These are phyloP conservation scores for Leccinum subrobustum DNA, from an alignment of 1,284 basidiomycete genomes.

Conservation along the genomic window DNA sequence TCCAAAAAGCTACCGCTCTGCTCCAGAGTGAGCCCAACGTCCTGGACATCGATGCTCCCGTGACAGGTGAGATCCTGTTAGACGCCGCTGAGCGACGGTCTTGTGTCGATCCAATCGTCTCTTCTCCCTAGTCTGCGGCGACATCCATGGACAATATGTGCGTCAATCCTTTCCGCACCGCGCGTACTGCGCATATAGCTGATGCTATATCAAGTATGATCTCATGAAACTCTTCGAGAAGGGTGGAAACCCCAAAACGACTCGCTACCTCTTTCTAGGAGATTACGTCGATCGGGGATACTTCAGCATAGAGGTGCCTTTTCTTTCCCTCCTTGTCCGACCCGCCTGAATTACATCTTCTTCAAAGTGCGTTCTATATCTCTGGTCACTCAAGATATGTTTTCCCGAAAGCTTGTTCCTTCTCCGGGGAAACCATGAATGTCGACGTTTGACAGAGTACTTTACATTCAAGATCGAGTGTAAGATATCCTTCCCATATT, in stretches of 20 bases:
- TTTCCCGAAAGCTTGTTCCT: conserved; percentile 88
- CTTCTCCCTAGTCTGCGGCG: conserved; percentile 70
- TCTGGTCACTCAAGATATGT: conserved; percentile 89
- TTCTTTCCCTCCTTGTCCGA: neutral
- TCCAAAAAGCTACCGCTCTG: conserved; percentile 76
- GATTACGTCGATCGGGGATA: conserved; percentile 95
- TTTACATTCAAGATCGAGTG: conserved; percentile 91
- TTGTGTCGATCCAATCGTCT: conserved; percentile 7
- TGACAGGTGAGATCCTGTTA: conserved; percentile 63
- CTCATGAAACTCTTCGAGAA: conserved; percentile 95
- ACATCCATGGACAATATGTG: conserved; percentile 83
- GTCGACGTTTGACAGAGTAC: conserved; percentile 83
- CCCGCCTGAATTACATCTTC: conserved; percentile 3
- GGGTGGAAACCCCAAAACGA: conserved; percentile 89
- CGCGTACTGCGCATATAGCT: conserved; percentile 16
- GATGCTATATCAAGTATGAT: conserved; percentile 61
- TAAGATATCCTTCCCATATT: conserved; percentile 29
- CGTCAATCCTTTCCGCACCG: conserved; percentile 32
- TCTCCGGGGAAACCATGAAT: conserved; percentile 90
- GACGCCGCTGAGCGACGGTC: neutral
- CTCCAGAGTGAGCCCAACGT: conserved; percentile 80
- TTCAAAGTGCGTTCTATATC: conserved; percentile 80
- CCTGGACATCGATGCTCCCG: conserved; percentile 86
- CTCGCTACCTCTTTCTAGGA: conserved; percentile 85
- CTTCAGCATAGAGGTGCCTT: conserved; percentile 83